Evolutionary conservation across 164 flowering plant genomes (phyloP), one percentile per base, ranked within the genome.

Genomic region (Protea cynaroides): DNA sequence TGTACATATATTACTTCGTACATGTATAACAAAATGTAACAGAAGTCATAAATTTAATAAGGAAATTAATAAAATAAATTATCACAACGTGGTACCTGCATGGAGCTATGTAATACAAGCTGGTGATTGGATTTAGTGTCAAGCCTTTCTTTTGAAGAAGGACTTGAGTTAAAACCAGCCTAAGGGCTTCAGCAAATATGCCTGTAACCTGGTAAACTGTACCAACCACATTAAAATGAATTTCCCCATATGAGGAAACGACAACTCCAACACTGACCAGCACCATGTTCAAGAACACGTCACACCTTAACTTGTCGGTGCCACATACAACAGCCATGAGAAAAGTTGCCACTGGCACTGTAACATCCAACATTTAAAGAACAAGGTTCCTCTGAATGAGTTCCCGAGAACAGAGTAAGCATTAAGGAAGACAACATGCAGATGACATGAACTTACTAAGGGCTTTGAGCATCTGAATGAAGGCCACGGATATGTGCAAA

Each of bases 321-420:
- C 97, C 99, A 72, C 99, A 94, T 63, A 94, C 36, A 76, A 94
- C 92, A 69, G 97, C 99, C 97, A 91, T 83, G 52, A 86, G 61
- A 79, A 89, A 89, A 43, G 99, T 94, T 61, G 99, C 99, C 71
- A 94, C 99, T 11, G 99, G 99, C 99, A 91, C 99, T 94, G 90
- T 19, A 79, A 69, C 19, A 72, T 52, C 53, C 25, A 59, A 64
- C 51, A 59, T 11, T 57, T 64, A 1, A 55, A 14, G 50, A 54
- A 51, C 47, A 34, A 66, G 47, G 4, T 70, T 8, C 40, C 49
- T 18, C 19, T 15, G 18, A 49, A 19, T 9, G 18, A 70, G 5
- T 58, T 56, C 24, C 21, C 38, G 50, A 43, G 23, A 29, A 34
- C 25, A 71, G 11, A 15, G 21, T 46, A 25, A 13, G 23, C 18